A percentile compares a stretch with the other conserved stretches of the same genome.
Evolutionary conservation across 805 yeast genomes (phyloP).

Genomic region (Starmerella vaccinii): DNA sequence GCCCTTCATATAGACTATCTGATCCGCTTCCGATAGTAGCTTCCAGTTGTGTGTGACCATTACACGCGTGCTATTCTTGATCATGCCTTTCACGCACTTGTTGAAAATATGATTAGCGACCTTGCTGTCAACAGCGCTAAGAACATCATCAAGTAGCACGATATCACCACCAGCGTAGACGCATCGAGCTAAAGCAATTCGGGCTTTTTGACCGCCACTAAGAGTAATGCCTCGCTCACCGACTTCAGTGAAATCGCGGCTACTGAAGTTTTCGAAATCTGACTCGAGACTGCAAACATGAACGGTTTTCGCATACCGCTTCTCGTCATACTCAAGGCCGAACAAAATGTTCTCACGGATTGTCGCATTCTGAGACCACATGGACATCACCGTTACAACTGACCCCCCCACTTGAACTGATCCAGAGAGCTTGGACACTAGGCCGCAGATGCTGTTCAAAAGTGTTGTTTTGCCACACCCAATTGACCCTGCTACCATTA

Average conservation of each 20-base stretch:
- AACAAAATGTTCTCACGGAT: conserved; percentile 64
- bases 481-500: conserved; percentile 68
- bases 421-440: conserved; percentile 52
- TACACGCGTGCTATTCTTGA: conserved; percentile 53
- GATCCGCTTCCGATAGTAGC: conserved; percentile 57
- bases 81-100: conserved; percentile 51
- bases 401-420: conserved; percentile 43
- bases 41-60: conserved; percentile 80
- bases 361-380: conserved; percentile 79
- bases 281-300: conserved; percentile 54
- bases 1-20: conserved; percentile 51
- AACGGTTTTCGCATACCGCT: conserved; percentile 45
- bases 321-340: conserved; percentile 45
- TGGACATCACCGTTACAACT: conserved; percentile 49
- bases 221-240: conserved; percentile 85
- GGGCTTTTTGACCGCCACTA: conserved; percentile 86
- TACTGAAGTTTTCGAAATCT: conserved; percentile 58
- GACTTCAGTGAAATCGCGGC: conserved; percentile 61
- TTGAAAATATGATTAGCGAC: conserved; percentile 71
- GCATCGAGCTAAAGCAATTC: conserved; percentile 74
- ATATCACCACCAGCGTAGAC: conserved; percentile 60
- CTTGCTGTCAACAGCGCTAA: conserved; percentile 81
- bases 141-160: conserved; percentile 65
- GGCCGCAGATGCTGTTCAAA: conserved; percentile 59
- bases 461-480: conserved; percentile 77